Evolutionary conservation across 441 rosid genomes (phyloP), one percentile per base, ranked within the genome.

Genomic region (Mallotus japonicus): DNA sequence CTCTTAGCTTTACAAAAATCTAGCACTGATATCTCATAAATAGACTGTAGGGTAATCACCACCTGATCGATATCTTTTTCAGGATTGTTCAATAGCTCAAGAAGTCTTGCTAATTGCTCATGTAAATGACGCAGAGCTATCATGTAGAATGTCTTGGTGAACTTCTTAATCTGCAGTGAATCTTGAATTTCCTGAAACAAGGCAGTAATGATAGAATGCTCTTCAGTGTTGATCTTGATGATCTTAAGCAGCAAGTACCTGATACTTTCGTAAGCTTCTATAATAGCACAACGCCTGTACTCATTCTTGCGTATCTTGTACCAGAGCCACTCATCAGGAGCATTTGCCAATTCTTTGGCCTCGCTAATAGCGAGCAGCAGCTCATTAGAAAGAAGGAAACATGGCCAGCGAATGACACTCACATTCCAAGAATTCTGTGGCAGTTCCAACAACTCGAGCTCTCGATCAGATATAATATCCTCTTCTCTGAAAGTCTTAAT

Each of bases 271-370:
- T 90, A 93, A 70, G 91, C 88, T 86, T 93, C 97, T 37, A 91
- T 85, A 72, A 91, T 89, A 17, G 85, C 92, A 74, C 96, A 93
- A 24, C 97, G 94, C 76, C 96, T 83, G 74, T 85, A 93, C 78
- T 93, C 98, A 69, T 85, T 85, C 90, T 93, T 93, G 84, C 90
- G 77, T 76, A 91, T 89, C 82, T 90, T 93, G 80, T 83, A 76
- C 97, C 97, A 91, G 58, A 90, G 85, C 96, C 93, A 89, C 85
- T 83, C 85, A 80, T 93, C 98, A 65, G 94, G 93, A 71, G 98
- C 98, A 77, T 89, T 96, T 70, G 84, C 74, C 83, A 91, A 78
- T 84, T 88, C 92, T 82, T 82, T 86, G 50, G 93, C 97, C 88
- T 88, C 88, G 83, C 89, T 86, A 73, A 93, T 90, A 49, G 98